Percentiles rank a stretch among this genome's conserved stretches.
These are phyloP conservation scores for Boeremia exigua DNA, from an alignment of 2,329 filamentous ascomycete species.

Conservation along the genomic window DNA sequence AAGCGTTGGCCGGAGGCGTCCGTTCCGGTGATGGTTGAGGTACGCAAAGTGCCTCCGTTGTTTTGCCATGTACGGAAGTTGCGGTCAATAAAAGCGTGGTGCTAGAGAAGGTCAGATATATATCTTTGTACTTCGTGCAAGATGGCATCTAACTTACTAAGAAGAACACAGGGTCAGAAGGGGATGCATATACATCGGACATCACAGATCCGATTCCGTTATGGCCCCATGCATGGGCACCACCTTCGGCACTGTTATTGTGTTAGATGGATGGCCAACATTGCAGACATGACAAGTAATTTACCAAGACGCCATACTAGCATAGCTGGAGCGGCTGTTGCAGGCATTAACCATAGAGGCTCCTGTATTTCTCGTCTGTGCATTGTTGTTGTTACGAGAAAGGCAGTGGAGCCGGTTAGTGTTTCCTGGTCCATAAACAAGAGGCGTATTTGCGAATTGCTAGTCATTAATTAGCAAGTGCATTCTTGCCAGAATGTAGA, in stretches of 20 bases:
- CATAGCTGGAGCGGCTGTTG: conserved; percentile 31
- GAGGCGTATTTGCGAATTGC: conserved; percentile 41
- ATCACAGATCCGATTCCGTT: conserved; percentile 46
- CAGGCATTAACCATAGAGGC: conserved; percentile 36
- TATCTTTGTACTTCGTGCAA: too few species aligned
- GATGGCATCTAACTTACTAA: conserved; percentile 31
- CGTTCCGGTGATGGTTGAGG: conserved; percentile 50
- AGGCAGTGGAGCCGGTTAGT: conserved; percentile 40
- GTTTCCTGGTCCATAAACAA: conserved; percentile 40
- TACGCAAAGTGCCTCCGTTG: conserved; percentile 23
- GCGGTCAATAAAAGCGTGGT: conserved; percentile 58
- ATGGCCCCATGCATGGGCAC: conserved; percentile 45
- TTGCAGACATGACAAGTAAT: too few species aligned
- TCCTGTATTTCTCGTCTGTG: conserved; percentile 36
- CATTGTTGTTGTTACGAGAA: conserved; percentile 36
- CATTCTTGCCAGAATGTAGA: not conserved
- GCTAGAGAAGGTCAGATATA: conserved; percentile 18
- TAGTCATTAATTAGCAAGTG: conserved; percentile 3
- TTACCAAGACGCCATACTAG: conserved; percentile 31
- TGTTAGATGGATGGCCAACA: not conserved
- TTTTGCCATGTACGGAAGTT: conserved; percentile 56
- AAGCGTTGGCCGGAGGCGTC: conserved; percentile 31
- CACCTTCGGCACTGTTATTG: conserved; percentile 30
- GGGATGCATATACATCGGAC: conserved; percentile 41
- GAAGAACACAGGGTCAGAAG: conserved; percentile 52